Conservation (phyloP, 1,139 yeast genomes). For the Candida glucosophila region DNA sequence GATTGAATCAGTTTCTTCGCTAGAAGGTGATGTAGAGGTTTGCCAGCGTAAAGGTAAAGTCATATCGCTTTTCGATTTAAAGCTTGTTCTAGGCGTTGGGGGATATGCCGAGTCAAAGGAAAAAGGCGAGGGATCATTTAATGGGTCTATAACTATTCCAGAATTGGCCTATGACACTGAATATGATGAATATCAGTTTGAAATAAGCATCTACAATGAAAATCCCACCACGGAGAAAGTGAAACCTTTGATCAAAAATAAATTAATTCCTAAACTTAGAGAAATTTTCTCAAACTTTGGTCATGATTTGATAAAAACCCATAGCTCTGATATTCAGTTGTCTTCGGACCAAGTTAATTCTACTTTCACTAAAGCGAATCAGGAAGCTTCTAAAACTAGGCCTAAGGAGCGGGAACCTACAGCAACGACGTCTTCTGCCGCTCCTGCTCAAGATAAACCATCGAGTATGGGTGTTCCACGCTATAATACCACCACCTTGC, state of each 20-base stretch:
- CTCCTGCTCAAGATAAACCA: slow-evolving; percentile 8
- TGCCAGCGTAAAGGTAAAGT: slow-evolving; percentile 96
- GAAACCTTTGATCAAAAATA: slow-evolving; percentile 44
- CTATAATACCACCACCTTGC: slow-evolving; percentile 74
- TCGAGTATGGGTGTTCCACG: slow-evolving; percentile 31
- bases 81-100: slow-evolving; percentile 50
- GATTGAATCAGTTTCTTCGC: slow-evolving; percentile 50
- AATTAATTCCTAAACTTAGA: slow-evolving; percentile 66
- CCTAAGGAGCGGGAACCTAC: slow-evolving; percentile 1
- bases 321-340: slow-evolving; percentile 84
- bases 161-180: slow-evolving; percentile 95
- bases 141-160: slow-evolving; percentile 76
- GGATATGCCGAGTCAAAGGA: slow-evolving; percentile 27
- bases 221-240: slow-evolving; percentile 44
- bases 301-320: slow-evolving; percentile 59
- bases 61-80: slow-evolving; percentile 80
- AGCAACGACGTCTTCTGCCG: slow-evolving; percentile 6
- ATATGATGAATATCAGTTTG: slow-evolving; percentile 76
- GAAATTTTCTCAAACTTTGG: slow-evolving; percentile 58
- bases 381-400: slow-evolving; percentile 17
- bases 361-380: slow-evolving; percentile 58
- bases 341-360: slow-evolving; percentile 58
- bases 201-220: slow-evolving; percentile 59
- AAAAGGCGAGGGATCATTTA: slow-evolving; percentile 24
- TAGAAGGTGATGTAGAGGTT: slow-evolving; percentile 95